Evolutionary conservation across 2,329 filamentous ascomycete species (phyloP).

Genomic region (Helotiales sp.): DNA sequence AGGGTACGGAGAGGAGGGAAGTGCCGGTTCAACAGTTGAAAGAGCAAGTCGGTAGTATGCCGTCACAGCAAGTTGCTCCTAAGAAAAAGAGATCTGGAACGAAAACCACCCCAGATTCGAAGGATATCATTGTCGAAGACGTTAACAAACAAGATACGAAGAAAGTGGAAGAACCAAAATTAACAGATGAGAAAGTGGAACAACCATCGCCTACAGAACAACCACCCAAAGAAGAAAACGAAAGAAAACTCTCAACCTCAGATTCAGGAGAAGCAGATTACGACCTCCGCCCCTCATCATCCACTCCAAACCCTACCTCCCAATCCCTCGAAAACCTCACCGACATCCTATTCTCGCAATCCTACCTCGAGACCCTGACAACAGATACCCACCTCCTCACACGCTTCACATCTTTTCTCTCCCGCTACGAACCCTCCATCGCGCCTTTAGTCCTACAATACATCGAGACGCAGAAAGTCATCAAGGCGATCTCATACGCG

Average conservation of each 20-base stretch:
- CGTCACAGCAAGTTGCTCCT: background rate
- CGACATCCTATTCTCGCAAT: conserved; percentile 10
- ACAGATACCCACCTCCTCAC: conserved; percentile 5
- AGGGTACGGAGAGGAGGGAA: background rate
- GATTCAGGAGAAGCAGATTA: conserved; percentile 7
- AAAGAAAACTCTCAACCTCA: background rate
- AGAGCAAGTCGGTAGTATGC: background rate
- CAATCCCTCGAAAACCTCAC: conserved; percentile 5
- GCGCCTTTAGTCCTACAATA: conserved; percentile 12
- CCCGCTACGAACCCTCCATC: conserved; percentile 13
- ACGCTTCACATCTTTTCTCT: conserved; percentile 15
- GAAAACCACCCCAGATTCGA: background rate
- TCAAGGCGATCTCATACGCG: conserved; percentile 20
- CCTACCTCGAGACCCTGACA: conserved; percentile 9
- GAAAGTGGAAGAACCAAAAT: background rate
- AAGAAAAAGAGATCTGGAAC: background rate
- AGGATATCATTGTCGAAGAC: background rate
- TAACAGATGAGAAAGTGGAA: background rate
- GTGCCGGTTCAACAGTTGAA: background rate
- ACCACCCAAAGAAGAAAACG: background rate
- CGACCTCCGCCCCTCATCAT: conserved; percentile 11
- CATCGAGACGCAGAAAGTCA: conserved; percentile 17
- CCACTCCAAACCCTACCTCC: background rate
- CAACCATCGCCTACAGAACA: too few relatives aligned
- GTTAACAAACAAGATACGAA: too few relatives aligned